These are phyloP conservation scores for Drechslera avenae DNA, from an alignment of 2,329 filamentous ascomycete species.

Conservation along the genomic window DNA sequence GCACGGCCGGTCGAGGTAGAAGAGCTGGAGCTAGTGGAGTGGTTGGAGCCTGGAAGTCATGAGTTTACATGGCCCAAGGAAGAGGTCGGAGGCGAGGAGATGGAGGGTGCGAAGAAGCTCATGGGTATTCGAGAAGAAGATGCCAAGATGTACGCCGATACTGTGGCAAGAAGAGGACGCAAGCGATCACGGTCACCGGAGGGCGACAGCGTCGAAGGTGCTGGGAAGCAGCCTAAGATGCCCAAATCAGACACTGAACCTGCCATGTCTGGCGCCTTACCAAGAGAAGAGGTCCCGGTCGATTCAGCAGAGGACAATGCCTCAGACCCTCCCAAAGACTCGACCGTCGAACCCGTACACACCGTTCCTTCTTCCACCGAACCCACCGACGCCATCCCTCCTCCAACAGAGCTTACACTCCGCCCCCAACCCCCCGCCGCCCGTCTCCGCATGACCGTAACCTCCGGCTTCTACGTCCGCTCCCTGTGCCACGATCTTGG, in stretches of 20 bases:
- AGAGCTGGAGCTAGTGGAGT: constrained; percentile 81
- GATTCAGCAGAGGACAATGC: not conserved
- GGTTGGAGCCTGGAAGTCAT: constrained; percentile 80
- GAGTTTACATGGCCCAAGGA: constrained; percentile 77
- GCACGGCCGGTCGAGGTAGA: constrained; percentile 77
- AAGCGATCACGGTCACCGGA: constrained; percentile 32
- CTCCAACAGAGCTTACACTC: constrained; percentile 1
- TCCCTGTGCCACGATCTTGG: constrained; percentile 93
- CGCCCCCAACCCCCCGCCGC: constrained; percentile 65
- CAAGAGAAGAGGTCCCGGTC: constrained; percentile 14
- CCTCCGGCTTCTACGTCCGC: constrained; percentile 95
- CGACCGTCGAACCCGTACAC: too few relatives aligned
- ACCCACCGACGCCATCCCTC: not conserved
- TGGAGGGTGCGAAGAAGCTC: constrained; percentile 74
- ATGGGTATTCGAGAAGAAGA: constrained; percentile 49
- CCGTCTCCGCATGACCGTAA: constrained; percentile 86
- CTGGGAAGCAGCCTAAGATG: constrained; percentile 30
- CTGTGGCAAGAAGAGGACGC: constrained; percentile 34
- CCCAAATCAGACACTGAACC: constrained; percentile 37
- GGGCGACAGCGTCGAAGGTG: constrained; percentile 13
- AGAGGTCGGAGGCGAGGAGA: constrained; percentile 77
- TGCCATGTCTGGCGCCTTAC: constrained; percentile 42
- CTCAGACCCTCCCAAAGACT: not conserved
- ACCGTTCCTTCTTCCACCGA: not conserved
- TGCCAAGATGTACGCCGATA: constrained; percentile 18